Base-by-base conservation (phyloP, 106 monocot genomes). In the Allium fistulosum region DNA sequence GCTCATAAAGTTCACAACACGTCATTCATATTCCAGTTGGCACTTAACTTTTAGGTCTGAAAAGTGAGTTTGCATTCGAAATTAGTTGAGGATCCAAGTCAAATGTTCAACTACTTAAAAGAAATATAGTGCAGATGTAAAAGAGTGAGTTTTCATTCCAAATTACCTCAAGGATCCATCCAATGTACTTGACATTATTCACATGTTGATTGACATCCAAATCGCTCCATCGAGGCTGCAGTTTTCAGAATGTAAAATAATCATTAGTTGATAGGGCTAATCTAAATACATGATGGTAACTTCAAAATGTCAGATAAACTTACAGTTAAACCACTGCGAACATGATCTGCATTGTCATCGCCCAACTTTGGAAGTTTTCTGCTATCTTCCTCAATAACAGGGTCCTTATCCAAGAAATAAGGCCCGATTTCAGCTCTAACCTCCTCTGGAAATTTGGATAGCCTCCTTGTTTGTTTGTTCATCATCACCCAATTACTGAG, bases 311-410 rank as follows among this genome's bases (percentile, higher is more conserved):
- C 37, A 5, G 37, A 37, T 37, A 37, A 62, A 73, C 93, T 72
- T 84, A 94, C 94, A 65, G 80, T 87, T 49, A 94, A 63, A 17
- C 94, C 94, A 51, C 82, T 82, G 16, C 72, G 67, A 66, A 87
- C 74, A 70, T 75, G 84, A 62, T 82, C 82, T 51, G 88, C 87
- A 46, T 77, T 69, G 17, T 67, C 58, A 69, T 87, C 85, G 53
- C 74, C 28, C 9, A 87, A 69, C 65, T 87, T 84, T 28, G 66
- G 71, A 58, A 81, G 81, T 58, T 79, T 88, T 66, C 74, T 64
- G 17, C 58, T 76, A 46, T 88, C 84, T 12, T 84, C 81, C 7
- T 84, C 68, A n/a, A 73, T 52, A 53, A 84, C 71, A 64, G 79
- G 71, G 51, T 53, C 62, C 10, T 66, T 59, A 4, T 88, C 78